Percentiles rank a stretch among this genome's conserved stretches.
Evolutionary conservation across 2,329 filamentous ascomycete species (phyloP).

Genomic region (Aureobasidium namibiae): DNA sequence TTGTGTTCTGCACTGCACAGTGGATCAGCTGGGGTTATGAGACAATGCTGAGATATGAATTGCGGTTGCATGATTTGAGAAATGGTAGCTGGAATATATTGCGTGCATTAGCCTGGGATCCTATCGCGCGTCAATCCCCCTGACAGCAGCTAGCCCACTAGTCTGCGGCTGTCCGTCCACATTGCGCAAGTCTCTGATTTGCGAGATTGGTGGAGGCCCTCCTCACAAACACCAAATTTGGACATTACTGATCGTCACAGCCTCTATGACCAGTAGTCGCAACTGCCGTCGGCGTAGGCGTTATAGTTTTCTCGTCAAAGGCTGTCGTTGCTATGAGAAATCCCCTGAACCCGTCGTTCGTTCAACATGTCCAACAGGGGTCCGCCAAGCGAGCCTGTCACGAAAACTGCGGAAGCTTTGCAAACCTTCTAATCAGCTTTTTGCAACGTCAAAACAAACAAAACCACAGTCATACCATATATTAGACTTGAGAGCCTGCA

Average conservation of each 20-base stretch:
- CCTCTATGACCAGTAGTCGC: not conserved
- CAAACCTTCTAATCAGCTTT: not conserved
- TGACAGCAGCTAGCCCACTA: not conserved
- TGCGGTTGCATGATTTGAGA: slow-evolving; percentile 3
- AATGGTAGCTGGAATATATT: slow-evolving; percentile 6
- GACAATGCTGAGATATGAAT: slow-evolving; percentile 2
- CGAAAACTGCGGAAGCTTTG: not conserved
- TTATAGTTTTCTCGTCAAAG: not conserved
- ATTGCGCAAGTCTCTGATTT: slow-evolving; percentile 8
- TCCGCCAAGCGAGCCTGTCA: slow-evolving; percentile 8
- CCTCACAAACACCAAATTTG: not conserved
- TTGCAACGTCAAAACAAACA: slow-evolving; percentile 2
- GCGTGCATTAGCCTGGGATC: slow-evolving; percentile 2
- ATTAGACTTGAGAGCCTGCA: not conserved
- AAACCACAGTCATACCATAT: not conserved
- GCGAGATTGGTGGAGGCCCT: not conserved
- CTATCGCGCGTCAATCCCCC: not conserved
- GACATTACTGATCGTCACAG: not conserved
- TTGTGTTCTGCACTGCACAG: not conserved
- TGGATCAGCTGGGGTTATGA: slow-evolving; percentile 2
- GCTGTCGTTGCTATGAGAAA: not conserved
- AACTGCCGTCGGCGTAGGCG: not conserved
- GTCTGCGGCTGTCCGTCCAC: not conserved
- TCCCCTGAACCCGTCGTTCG: not conserved
- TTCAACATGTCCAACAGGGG: slow-evolving; percentile 3